These are phyloP conservation scores for Pharnaceum exiguum DNA, from an alignment of 148 eudicot genomes.

Conservation along the genomic window DNA sequence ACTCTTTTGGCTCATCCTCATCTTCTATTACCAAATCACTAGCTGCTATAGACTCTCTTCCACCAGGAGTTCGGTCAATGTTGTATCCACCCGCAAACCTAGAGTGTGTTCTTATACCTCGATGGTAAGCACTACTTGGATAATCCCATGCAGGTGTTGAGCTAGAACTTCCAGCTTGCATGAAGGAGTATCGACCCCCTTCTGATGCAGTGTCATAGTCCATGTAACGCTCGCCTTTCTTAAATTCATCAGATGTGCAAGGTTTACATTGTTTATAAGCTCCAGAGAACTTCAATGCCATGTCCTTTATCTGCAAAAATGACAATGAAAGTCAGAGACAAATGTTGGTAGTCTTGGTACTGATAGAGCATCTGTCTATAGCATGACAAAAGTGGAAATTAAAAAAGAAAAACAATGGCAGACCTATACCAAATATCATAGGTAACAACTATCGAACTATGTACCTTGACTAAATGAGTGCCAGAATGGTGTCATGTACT, in stretches of 20 bases:
- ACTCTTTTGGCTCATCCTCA: slow-evolving; percentile 85
- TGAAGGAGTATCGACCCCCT: slow-evolving; percentile 62
- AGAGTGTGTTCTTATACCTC: slow-evolving; percentile 40
- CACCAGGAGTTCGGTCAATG: slow-evolving; percentile 42
- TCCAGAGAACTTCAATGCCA: slow-evolving; percentile 83
- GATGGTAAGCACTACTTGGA: slow-evolving; percentile 36
- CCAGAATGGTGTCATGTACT: too few relatives aligned
- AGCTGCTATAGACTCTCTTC: slow-evolving; percentile 45
- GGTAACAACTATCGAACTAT: too few relatives aligned
- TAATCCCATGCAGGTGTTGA: slow-evolving; percentile 96
- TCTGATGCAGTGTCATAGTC: slow-evolving; percentile 86
- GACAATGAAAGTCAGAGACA: background rate
- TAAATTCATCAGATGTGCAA: slow-evolving; percentile 47
- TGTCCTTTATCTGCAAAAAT: slow-evolving; percentile 77
- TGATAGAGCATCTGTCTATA: too few relatives aligned
- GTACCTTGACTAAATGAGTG: too few relatives aligned
- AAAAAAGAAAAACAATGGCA: too few relatives aligned
- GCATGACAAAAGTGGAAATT: too few relatives aligned
- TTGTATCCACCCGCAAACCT: slow-evolving; percentile 43
- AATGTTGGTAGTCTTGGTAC: background rate
- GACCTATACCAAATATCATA: too few relatives aligned
- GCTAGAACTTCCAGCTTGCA: slow-evolving; percentile 77
- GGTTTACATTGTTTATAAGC: slow-evolving; percentile 72
- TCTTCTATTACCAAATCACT: slow-evolving; percentile 65
- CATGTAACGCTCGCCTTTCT: slow-evolving; percentile 57